Evolutionary conservation across 179 eudicot species (phyloP).

Genomic region (Silene vulgaris): DNA sequence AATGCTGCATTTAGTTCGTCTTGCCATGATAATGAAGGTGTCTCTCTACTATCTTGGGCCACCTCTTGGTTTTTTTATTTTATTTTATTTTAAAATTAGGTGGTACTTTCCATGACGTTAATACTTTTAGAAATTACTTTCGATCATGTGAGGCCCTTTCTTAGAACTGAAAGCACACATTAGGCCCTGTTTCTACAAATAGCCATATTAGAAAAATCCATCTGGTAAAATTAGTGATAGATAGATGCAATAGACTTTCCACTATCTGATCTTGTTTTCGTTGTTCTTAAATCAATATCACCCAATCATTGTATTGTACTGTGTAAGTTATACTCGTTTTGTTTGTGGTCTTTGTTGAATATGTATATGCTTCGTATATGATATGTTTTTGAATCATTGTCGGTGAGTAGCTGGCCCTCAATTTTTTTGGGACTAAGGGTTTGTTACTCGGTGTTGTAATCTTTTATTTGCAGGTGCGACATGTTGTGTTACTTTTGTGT

Average conservation of each 20-base stretch:
- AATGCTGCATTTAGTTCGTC: neutral
- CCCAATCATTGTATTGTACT: neutral
- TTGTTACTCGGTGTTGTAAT: neutral
- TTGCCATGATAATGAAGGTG: neutral
- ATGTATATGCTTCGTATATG: neutral
- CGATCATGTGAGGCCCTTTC: neutral
- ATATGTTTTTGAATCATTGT: neutral
- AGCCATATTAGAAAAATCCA: neutral
- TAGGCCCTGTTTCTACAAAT: neutral
- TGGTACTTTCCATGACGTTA: neutral
- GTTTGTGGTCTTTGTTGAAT: neutral
- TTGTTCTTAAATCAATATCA: neutral
- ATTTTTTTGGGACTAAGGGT: slow-evolving; percentile 1
- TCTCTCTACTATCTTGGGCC: neutral
- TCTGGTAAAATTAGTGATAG: neutral
- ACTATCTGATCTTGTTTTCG: neutral
- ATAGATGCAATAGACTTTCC: neutral
- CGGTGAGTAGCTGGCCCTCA: neutral
- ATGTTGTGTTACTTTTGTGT: slow-evolving; percentile 75
- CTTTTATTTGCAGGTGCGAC: slow-evolving; percentile 61
- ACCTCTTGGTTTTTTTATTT: neutral
- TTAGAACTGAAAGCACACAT: neutral
- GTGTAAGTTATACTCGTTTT: neutral
- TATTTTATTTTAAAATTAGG: neutral
- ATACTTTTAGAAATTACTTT: neutral